Percentiles rank a stretch among this genome's conserved stretches.
Conservation (phyloP, 495 filamentous ascomycete genomes). For the Letharia lupina region DNA sequence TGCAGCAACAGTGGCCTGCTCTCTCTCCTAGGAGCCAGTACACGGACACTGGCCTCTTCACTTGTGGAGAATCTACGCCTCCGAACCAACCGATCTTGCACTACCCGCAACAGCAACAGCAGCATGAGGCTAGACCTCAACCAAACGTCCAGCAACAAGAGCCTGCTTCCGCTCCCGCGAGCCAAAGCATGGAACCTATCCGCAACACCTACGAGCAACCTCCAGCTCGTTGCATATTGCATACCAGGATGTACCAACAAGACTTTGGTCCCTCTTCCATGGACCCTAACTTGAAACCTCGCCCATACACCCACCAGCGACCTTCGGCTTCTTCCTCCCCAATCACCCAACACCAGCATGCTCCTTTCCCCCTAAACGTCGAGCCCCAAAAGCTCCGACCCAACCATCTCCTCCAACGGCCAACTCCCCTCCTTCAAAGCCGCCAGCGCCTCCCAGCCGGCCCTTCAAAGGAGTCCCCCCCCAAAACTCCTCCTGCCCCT, state of each 20-base stretch:
- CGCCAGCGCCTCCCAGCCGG: neutral
- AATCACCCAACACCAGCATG: neutral
- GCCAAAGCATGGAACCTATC: neutral
- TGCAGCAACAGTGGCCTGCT: neutral
- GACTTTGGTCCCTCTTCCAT: neutral
- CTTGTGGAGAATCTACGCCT: neutral
- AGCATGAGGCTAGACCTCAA: neutral
- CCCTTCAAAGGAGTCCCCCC: neutral
- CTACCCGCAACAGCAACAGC: neutral
- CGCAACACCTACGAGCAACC: neutral
- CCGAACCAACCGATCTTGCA: neutral
- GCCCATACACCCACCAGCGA: neutral
- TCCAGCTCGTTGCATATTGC: neutral
- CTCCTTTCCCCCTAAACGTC: neutral
- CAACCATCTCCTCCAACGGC: rapidly evolving
- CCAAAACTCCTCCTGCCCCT: neutral
- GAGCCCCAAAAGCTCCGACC: neutral
- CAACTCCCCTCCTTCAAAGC: neutral
- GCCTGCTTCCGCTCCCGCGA: neutral
- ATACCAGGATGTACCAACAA: neutral
- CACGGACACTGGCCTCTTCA: neutral
- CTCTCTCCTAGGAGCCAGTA: neutral
- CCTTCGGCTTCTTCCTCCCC: neutral
- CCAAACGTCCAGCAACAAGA: neutral
- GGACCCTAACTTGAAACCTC: neutral